A percentile compares a stretch with the other conserved stretches of the same genome.
Evolutionary conservation across 1,139 yeast genomes (phyloP).

Genomic region (Saccharomyces hybrid): DNA sequence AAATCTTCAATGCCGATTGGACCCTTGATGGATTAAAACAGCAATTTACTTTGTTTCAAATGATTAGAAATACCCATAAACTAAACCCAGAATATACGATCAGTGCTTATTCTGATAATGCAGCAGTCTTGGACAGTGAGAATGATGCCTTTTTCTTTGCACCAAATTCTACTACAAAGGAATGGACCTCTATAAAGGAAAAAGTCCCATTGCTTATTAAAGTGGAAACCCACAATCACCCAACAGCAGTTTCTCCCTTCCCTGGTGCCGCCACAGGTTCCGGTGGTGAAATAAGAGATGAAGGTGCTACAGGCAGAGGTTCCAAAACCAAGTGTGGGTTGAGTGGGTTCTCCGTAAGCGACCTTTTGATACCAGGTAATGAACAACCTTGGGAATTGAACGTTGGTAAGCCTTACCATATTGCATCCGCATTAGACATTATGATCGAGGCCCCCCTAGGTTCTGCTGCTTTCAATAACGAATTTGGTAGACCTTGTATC

Average conservation of each 20-base stretch:
- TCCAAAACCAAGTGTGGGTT: constrained; percentile 95
- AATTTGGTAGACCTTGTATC: constrained; percentile 97
- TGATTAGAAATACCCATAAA: constrained; percentile 92
- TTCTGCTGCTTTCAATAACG: constrained; percentile 96
- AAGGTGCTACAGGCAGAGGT: constrained; percentile 99
- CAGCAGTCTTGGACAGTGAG: constrained; percentile 89
- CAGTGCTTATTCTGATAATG: constrained; percentile 94
- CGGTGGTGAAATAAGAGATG: constrained; percentile 99
- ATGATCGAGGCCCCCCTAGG: constrained; percentile 98
- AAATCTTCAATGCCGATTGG: constrained; percentile 98
- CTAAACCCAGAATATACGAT: constrained; percentile 76
- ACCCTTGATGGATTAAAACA: constrained; percentile 78
- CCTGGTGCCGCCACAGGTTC: constrained; percentile 99
- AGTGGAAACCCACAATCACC: constrained; percentile 98
- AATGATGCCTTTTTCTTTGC: constrained; percentile 65
- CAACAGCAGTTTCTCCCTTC: constrained; percentile 97
- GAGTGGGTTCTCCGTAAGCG: constrained; percentile 88
- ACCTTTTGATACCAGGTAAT: constrained; percentile 75
- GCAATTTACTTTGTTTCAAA: constrained; percentile 72
- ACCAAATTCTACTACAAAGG: constrained; percentile 65
- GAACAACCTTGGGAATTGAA: constrained; percentile 90
- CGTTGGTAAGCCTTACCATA: constrained; percentile 86
- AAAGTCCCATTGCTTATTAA: constrained; percentile 82
- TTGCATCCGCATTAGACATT: constrained; percentile 87
- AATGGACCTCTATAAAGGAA: constrained; percentile 72